Base-by-base conservation (phyloP, 805 yeast genomes). In the Metschnikowia henanensis region DNA sequence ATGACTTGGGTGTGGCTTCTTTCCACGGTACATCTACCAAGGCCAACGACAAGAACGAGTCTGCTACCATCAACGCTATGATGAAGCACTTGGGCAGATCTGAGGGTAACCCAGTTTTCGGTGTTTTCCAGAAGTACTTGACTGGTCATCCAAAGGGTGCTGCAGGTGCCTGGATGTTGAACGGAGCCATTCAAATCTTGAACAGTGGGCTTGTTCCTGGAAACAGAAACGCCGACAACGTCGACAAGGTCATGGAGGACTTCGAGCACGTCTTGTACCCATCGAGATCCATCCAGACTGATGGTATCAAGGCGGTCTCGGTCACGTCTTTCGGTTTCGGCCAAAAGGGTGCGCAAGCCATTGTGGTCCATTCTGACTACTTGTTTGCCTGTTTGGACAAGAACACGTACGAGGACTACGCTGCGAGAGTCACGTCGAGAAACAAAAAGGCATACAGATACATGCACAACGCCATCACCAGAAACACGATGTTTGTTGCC, bases 121-220 rank as follows among this genome's bases (percentile, higher is more conserved):
- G 98, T 80, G 95, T 94, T 43, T 92, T 95, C 96, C 99, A 94
- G 75, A 94, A 94, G 73, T 94, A 80, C 82, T 81, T 94, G 64
- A 94, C 99, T 59, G 99, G 99, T 73, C 99, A 94, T 77, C 99
- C 99, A 60, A 94, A 94, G 87, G 99, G 99, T 81, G 99, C 99
- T 59, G 99, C 99, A 46, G 99, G 97, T 79, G 98, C 99, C 46
- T 94, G 99, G 99, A 94, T 94, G 99, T 74, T 94, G 80, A 95
- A 94, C 70, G 99, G 99, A 72, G 96, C 89, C 45, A 74, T 94
- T 56, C 99, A 94, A 76, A 83, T 91, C 56, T 76, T 94, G 66
- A 86, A 88, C 74, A 68, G 87, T 60, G 98, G 99, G 70, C 62
- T 91, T 60, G 96, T 94, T 57, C 99, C 99, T 57, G 99, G 99